Percentiles rank a stretch among this genome's conserved stretches.
Evolutionary conservation across 192 early-diverging fungal species (phyloP).

Genomic region (Mortierella claussenii): DNA sequence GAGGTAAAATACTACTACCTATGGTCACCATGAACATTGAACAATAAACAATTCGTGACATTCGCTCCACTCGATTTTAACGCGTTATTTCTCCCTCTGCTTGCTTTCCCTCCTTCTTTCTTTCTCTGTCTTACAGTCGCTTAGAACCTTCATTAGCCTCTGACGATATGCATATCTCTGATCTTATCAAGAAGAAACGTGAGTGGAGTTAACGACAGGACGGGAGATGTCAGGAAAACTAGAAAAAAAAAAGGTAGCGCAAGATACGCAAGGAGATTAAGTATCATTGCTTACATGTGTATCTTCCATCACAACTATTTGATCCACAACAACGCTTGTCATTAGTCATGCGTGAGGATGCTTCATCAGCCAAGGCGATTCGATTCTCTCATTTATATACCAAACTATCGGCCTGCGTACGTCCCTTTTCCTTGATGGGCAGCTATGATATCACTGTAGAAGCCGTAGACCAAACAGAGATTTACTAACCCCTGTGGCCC

Average conservation of each 20-base stretch:
- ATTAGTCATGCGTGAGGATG: slow-evolving; percentile 65
- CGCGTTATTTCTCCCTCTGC: neutral
- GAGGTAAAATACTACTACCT: slow-evolving; percentile 38
- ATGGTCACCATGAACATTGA: neutral
- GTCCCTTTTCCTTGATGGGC: no score
- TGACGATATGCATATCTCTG: slow-evolving; percentile 68
- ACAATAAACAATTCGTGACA: no score
- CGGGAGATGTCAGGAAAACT: neutral
- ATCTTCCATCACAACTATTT: no score
- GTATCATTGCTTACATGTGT: no score
- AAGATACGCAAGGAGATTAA: no score
- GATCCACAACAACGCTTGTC: neutral
- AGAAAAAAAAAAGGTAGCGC: neutral
- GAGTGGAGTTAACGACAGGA: slow-evolving; percentile 12
- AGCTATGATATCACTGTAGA: no score
- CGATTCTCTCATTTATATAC: slow-evolving; percentile 69
- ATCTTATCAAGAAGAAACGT: slow-evolving; percentile 75
- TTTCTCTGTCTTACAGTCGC: slow-evolving; percentile 49
- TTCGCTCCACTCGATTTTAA: no score
- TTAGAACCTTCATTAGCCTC: slow-evolving; percentile 61
- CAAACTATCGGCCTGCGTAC: slow-evolving; percentile 63
- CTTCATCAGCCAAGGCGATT: slow-evolving; percentile 61
- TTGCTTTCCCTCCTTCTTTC: neutral
- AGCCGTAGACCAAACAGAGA: no score
- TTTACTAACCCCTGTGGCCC: no score